These are phyloP conservation scores for Aspergillus heteromorphus DNA, from an alignment of 495 filamentous ascomycete genomes.

Conservation along the genomic window DNA sequence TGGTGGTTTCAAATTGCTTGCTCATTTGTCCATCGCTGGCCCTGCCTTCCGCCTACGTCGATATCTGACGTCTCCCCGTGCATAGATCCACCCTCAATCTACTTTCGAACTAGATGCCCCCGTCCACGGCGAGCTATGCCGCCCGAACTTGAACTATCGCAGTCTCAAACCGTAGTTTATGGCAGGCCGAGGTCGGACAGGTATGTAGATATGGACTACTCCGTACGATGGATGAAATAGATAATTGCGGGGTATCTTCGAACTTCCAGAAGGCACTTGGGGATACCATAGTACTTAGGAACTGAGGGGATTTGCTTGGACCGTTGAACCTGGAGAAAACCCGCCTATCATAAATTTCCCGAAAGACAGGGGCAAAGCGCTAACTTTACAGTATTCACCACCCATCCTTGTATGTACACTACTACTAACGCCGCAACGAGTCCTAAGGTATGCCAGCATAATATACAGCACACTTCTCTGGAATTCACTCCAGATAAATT, in stretches of 20 bases:
- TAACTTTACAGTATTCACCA: neutral
- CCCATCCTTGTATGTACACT: neutral
- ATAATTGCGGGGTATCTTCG: neutral
- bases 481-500: constrained; percentile 49
- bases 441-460: neutral
- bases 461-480: constrained; percentile 1
- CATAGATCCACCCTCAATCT: neutral
- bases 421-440: neutral
- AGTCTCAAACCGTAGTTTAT: neutral
- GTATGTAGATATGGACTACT: no score
- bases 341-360: constrained; percentile 3
- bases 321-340: neutral
- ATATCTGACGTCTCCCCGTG: neutral
- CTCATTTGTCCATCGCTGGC: neutral
- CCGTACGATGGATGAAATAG: no score
- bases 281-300: no score
- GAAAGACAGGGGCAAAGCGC: neutral
- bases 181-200: no score
- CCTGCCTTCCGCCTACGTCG: neutral
- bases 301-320: neutral
- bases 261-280: neutral
- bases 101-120: neutral
- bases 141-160: neutral
- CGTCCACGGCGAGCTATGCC: neutral
- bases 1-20: constrained; percentile 8